A percentile compares a stretch with the other conserved stretches of the same genome.
Conservation (phyloP, 257 asterid genomes). For the Penstemon davidsonii region DNA sequence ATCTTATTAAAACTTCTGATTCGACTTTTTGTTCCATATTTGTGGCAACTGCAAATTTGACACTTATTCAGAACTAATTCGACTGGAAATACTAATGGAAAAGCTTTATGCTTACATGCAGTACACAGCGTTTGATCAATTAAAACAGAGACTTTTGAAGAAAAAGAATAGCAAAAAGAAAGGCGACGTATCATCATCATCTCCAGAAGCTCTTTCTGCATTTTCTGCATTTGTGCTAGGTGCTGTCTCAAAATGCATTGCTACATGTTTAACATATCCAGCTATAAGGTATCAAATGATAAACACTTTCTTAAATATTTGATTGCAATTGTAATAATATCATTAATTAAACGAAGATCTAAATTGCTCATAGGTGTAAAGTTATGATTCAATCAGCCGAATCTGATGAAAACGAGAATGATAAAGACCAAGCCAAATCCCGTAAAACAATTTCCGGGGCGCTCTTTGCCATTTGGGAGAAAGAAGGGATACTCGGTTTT, state of each 20-base stretch:
- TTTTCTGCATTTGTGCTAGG: slow-evolving; percentile 77
- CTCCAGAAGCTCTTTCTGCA: slow-evolving; percentile 78
- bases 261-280: slow-evolving; percentile 87
- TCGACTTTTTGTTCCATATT: too few relatives aligned
- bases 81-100: too few relatives aligned
- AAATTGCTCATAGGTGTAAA: slow-evolving; percentile 57
- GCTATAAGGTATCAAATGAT: slow-evolving; percentile 60
- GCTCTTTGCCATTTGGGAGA: slow-evolving; percentile 58
- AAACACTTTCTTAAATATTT: too few relatives aligned
- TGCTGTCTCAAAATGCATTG: slow-evolving; percentile 85
- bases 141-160: slow-evolving; percentile 59
- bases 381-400: slow-evolving; percentile 86
- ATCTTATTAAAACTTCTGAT: too few relatives aligned
- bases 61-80: too few relatives aligned
- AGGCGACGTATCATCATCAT: slow-evolving; percentile 28
- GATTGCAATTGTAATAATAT: not conserved
- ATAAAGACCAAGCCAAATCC: slow-evolving; percentile 32
- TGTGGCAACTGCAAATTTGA: too few relatives aligned
- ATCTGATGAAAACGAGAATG: slow-evolving; percentile 44
- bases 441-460: slow-evolving; percentile 61
- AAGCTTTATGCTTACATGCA: slow-evolving; percentile 33
- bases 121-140: slow-evolving; percentile 91
- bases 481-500: slow-evolving; percentile 80
- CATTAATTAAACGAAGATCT: slow-evolving; percentile 5
- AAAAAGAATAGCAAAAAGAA: slow-evolving; percentile 36